These are phyloP conservation scores for Drechslerella dactyloides DNA, from an alignment of 2,329 filamentous ascomycete species.

Conservation along the genomic window DNA sequence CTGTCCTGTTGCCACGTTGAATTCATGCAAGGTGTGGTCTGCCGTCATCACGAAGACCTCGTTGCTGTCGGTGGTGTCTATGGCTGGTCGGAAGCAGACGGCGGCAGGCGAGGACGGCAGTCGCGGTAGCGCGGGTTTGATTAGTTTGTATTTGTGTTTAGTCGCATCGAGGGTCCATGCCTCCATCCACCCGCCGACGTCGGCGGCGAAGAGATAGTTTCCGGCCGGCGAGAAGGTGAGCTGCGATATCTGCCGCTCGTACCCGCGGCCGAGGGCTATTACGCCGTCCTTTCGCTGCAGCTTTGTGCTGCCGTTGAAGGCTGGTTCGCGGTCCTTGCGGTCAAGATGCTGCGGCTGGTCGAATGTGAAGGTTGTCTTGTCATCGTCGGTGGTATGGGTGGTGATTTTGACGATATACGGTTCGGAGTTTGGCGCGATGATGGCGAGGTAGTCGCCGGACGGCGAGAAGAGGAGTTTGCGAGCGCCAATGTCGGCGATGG, in stretches of 20 bases:
- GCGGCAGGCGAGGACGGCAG: constrained; percentile 33
- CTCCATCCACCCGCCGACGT: constrained; percentile 59
- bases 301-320: constrained; percentile 12
- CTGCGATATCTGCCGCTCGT: constrained; percentile 37
- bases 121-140: constrained; percentile 38
- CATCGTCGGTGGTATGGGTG: constrained; percentile 12
- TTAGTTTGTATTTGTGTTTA: constrained; percentile 35
- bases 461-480: constrained; percentile 73
- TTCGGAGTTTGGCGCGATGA: constrained; percentile 61
- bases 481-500: constrained; percentile 68
- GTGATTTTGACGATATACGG: constrained; percentile 55
- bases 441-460: constrained; percentile 72
- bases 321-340: constrained; percentile 38
- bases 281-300: constrained; percentile 36
- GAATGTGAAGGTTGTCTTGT: constrained; percentile 32
- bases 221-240: constrained; percentile 61
- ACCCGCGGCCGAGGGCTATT: constrained; percentile 37
- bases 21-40: constrained; percentile 71
- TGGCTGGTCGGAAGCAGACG: constrained; percentile 29
- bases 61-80: constrained; percentile 48
- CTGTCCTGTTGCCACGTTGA: constrained; percentile 77
- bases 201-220: constrained; percentile 63
- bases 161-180: constrained; percentile 36
- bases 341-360: constrained; percentile 34
- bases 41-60: constrained; percentile 55